Evolutionary conservation across 352 stramenopile genomes (phyloP), one percentile per base, ranked within the genome.

Genomic region (Phytophthora meadii): DNA sequence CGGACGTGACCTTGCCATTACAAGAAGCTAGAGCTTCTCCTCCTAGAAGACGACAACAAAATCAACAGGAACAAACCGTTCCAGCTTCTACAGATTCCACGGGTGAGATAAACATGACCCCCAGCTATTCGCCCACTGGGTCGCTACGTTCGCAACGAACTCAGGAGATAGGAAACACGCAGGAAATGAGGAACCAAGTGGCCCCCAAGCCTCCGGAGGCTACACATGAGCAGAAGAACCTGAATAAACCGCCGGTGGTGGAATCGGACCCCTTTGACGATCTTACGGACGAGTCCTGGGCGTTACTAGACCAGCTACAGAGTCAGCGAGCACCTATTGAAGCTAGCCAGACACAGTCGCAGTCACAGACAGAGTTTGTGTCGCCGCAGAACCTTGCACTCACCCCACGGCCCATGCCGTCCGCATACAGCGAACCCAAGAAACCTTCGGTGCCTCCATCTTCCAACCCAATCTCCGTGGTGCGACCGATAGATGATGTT

Each of bases 261-360:
- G 72, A 70, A 12, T 52, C 62, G 9, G 84, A 92, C 36, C 77
- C 80, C 24, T 87, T 85, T 34, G 83, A 76, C 19, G 81, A 87
- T 27, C 75, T 95, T n/a, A 92, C 84, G 4, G 81, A 88, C 17
- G 87, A 95, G 39, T 89, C 83, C 28, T 95, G 84, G 85, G 81
- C 87, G 11, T 51, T 90, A 39, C 47, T 94, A 10, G 85, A 95
- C 25, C 80, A 92, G 48, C 22, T 94, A 11, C 74, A 89, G 60
- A 82, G 79, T 28, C 61, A 93, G 76, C 76, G 78, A 55, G 53
- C 44, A 5, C 53, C 46, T 3, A 41, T 49, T n/a, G 54, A 68
- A 63, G 41, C 41, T 17, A 59, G 42, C 7, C 55, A 61, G 57
- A 25, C 19, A 34, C 53, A 46, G 36, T 49, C 58, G 24, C 56